Evolutionary conservation across 352 stramenopile species (phyloP), one percentile per base, ranked within the genome.

Genomic region (Phytophthora constricta): DNA sequence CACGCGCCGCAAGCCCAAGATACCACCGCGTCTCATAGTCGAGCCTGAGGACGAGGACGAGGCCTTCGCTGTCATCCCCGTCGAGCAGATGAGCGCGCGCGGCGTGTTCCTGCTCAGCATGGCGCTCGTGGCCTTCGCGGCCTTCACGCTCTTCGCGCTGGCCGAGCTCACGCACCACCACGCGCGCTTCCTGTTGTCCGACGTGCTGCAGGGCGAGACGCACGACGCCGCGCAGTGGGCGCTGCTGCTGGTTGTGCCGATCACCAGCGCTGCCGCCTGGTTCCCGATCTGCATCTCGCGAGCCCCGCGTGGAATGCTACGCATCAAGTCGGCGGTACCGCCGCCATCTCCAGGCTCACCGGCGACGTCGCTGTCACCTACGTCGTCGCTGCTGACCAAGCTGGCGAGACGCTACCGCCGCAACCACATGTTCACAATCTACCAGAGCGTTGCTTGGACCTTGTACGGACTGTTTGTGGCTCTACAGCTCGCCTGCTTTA

Each of bases 161-260:
- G 72, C 76, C 8, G 82, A 93, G 54, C 66, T 87, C 45, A 79
- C 61, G 34, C 76, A 76, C 46, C 70, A 87, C 59, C 70, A 76
- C 39, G 64, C 68, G 3, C 73, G 67, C 27, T 60, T 88, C 34
- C 55, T 81, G 16, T 39, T 86, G 22, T 60, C 74, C 16, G 77
- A 88, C 42, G 48, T 49, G 27, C 52, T 62, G 42, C 65, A 71
- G 62, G 51, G 48, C 16, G 61, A 78, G 48, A 60, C 75, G 22
- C 62, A 70, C 46, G 51, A 25, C 13, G 62, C 58, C 11, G 76
- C 70, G 19, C 55, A 82, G 25, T 77, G 68, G 65, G 58, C 81
- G 28, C 53, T 85, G 48, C 16, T 82, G 20, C 47, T 75, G 26
- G 68, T 72, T 5, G 56, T 82, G 7, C 79, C 79, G 2, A 26